Percentiles rank a stretch among this genome's conserved stretches.
phyloP scores from a whole-genome alignment of 2,329 filamentous ascomycete genomes.

The Truncatella angustata region DNA sequence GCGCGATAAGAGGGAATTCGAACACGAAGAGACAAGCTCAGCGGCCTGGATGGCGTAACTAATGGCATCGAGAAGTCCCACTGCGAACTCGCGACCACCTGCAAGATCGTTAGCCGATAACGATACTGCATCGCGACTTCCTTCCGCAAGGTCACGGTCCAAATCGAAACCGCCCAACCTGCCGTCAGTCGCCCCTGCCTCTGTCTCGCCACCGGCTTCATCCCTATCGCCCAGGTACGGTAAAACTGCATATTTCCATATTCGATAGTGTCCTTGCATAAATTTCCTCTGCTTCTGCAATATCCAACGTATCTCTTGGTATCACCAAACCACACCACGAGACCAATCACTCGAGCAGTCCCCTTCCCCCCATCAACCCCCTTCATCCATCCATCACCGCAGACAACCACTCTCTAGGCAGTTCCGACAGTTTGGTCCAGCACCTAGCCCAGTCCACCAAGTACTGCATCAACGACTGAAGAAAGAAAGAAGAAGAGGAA shows the following conservation, averaged over 20 bases:
- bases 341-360: too few species aligned
- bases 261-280: too few species aligned
- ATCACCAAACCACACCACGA: too few species aligned
- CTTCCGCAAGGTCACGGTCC: constrained; percentile 29
- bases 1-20: neutral
- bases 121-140: constrained; percentile 50
- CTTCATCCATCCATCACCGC: too few species aligned
- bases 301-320: too few species aligned
- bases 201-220: constrained; percentile 19
- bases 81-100: constrained; percentile 46
- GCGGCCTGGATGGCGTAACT: constrained; percentile 62
- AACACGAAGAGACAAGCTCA: neutral
- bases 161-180: constrained; percentile 11
- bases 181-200: constrained; percentile 23
- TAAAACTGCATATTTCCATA: neutral
- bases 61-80: constrained; percentile 62
- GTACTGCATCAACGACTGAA: too few species aligned
- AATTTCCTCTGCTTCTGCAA: neutral
- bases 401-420: too few species aligned
- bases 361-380: too few species aligned
- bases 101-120: constrained; percentile 55
- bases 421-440: too few species aligned
- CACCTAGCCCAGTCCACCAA: too few species aligned
- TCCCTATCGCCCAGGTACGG: constrained; percentile 27
- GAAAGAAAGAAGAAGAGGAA: too few species aligned